Conservation (phyloP, 2,329 filamentous ascomycete genomes). For the Cladosporium velox region DNA sequence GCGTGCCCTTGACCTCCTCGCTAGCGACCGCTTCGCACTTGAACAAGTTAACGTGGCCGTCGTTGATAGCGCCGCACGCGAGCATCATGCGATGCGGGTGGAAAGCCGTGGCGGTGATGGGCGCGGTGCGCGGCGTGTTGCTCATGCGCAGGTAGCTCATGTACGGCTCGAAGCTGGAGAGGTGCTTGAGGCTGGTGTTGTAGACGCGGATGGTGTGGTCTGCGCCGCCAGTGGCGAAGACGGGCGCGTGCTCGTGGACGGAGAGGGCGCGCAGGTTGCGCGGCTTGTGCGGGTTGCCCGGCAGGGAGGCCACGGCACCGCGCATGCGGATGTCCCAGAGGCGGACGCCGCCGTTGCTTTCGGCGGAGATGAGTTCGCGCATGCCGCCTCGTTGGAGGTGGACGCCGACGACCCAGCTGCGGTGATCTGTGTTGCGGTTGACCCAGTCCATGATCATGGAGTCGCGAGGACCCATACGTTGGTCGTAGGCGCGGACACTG, state of each 20-base stretch:
- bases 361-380: constrained; percentile 85
- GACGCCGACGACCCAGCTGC: constrained; percentile 92
- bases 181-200: constrained; percentile 66
- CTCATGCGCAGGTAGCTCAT: constrained; percentile 56
- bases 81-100: constrained; percentile 93
- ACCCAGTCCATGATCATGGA: constrained; percentile 98
- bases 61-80: constrained; percentile 80
- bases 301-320: constrained; percentile 37
- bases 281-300: constrained; percentile 65
- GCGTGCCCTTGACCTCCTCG: constrained; percentile 21
- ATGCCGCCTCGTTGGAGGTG: constrained; percentile 96
- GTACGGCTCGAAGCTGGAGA: constrained; percentile 86
- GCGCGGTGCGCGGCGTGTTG: constrained; percentile 56
- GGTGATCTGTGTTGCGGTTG: constrained; percentile 88
- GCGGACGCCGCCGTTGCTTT: constrained; percentile 88
- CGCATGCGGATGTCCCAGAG: constrained; percentile 89
- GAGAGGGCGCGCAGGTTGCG: constrained; percentile 67
- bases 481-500: constrained; percentile 90
- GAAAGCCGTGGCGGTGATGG: constrained; percentile 88
- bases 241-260: constrained; percentile 93
- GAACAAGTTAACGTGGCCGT: constrained; percentile 89
- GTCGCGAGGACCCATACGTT: constrained; percentile 70
- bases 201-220: constrained; percentile 87
- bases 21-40: constrained; percentile 35
- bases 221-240: constrained; percentile 92